These are phyloP conservation scores for Magnusiomyces fungicola DNA, from an alignment of 1,139 yeast species.

Conservation along the genomic window DNA sequence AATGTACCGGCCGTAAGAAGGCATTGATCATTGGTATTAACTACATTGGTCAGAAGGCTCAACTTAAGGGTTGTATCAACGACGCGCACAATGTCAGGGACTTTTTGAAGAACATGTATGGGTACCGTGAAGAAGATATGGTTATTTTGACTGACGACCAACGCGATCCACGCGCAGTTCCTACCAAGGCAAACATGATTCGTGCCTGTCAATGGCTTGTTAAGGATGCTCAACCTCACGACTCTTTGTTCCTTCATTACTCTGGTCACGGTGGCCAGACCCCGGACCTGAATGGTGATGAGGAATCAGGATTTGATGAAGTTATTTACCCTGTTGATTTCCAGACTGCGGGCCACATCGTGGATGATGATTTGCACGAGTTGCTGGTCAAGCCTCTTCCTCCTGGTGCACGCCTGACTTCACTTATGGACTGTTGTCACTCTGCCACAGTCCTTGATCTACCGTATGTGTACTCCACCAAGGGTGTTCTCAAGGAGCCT, in stretches of 20 bases:
- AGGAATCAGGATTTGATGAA: slow-evolving; percentile 83
- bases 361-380: slow-evolving; percentile 81
- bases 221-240: slow-evolving; percentile 71
- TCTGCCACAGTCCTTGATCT: slow-evolving; percentile 87
- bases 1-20: slow-evolving; percentile 67
- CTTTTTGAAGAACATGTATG: slow-evolving; percentile 33
- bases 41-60: slow-evolving; percentile 66
- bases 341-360: slow-evolving; percentile 60
- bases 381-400: slow-evolving; percentile 71
- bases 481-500: slow-evolving; percentile 87
- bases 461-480: slow-evolving; percentile 84
- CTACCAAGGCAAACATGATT: slow-evolving; percentile 69
- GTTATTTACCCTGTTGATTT: slow-evolving; percentile 89
- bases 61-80: slow-evolving; percentile 79
- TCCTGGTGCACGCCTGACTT: slow-evolving; percentile 80
- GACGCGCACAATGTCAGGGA: slow-evolving; percentile 34
- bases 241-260: slow-evolving; percentile 60
- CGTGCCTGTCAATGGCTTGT: slow-evolving; percentile 92
- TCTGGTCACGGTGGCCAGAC: slow-evolving; percentile 94
- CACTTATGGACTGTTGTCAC: slow-evolving; percentile 87
- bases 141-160: slow-evolving; percentile 79
- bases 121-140: slow-evolving; percentile 70
- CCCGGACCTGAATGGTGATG: slow-evolving; percentile 78
- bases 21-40: slow-evolving; percentile 85
- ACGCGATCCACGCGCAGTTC: slow-evolving; percentile 51